Base-by-base conservation (phyloP, 805 yeast species). In the Wickerhamomyces hampshirensis region DNA sequence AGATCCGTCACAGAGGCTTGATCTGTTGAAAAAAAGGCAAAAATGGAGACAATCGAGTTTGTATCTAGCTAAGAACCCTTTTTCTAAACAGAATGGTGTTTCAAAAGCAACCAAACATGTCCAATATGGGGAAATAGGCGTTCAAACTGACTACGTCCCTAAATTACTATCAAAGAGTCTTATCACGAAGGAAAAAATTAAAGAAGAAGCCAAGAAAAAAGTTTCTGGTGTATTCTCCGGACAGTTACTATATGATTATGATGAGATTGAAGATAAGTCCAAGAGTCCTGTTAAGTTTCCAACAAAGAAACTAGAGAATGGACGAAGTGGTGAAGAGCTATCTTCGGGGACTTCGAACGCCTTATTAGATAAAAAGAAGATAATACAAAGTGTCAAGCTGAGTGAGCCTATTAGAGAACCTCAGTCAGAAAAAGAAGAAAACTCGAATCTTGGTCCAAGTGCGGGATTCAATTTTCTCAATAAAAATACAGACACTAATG, bases 391-490 rank as follows among this genome's bases (percentile, higher is more conserved):
- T 14, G 30, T 33, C 27, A 42, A 40, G 19, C 27, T 27, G 13
- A 43, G 43, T n/a, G 15, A 30, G 14, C 23, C 31, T n/a, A 26
- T 23, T 24, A 6, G 23, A 13, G 19, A 21, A 28, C 8, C 36
- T n/a, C 16, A 21, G 3, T 5, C 37, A 4, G 19, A 19, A 4
- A 15, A 13, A 6, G 37, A 38, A n/a, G 28, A 30, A 14, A 34
- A 31, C 17, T 23, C 36, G 16, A 31, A 19, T 12, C 9, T 39
- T 12, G 58, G 55, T 3, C 59, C 59, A 39, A 54, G 59, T 44
- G 50, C 59, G 6, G 59, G 59, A 3, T 54, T 54, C 45, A 53
- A 47, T 31, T 54, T 54, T 44, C 16, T 53, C 27, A 39, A 37
- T 5, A 41, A 35, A 17, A 26, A 9, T 10, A 26, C 17, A n/a